These are phyloP conservation scores for Neopestalotiopsis clavispora DNA, from an alignment of 2,329 filamentous ascomycete genomes.

Conservation along the genomic window DNA sequence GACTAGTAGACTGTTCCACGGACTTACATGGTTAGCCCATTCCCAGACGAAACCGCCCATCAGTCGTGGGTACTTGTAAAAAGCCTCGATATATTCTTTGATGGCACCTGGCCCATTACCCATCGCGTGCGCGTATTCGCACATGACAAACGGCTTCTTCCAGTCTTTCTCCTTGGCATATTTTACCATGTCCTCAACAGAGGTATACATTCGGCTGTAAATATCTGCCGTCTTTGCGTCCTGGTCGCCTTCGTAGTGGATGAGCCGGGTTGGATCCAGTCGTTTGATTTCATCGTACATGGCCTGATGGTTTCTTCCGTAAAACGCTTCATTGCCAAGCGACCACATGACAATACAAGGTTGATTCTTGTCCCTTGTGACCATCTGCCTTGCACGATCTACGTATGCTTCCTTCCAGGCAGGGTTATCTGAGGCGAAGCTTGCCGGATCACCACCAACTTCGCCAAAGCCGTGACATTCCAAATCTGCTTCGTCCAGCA, in stretches of 20 bases:
- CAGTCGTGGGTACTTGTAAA: slow-evolving; percentile 60
- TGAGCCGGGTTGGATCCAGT: slow-evolving; percentile 59
- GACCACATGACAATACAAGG: slow-evolving; percentile 73
- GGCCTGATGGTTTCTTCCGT: slow-evolving; percentile 68
- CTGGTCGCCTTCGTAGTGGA: slow-evolving; percentile 71
- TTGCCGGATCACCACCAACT: slow-evolving; percentile 46
- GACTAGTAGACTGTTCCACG: background rate
- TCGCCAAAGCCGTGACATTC: slow-evolving; percentile 58
- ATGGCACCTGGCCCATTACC: slow-evolving; percentile 73
- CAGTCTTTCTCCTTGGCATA: slow-evolving; percentile 46
- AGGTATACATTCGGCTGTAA: slow-evolving; percentile 69
- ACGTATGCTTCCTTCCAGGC: slow-evolving; percentile 69
- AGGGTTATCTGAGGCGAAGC: slow-evolving; percentile 63
- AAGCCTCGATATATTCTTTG: slow-evolving; percentile 70
- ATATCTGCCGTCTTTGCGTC: slow-evolving; percentile 65
- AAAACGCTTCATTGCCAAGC: slow-evolving; percentile 74
- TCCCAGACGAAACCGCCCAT: slow-evolving; percentile 73
- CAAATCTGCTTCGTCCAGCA: slow-evolving; percentile 63
- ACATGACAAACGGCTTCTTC: slow-evolving; percentile 62
- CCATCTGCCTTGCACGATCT: slow-evolving; percentile 68
- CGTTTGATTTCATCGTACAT: slow-evolving; percentile 70
- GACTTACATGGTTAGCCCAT: slow-evolving; percentile 62
- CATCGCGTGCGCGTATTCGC: slow-evolving; percentile 68
- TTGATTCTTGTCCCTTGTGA: slow-evolving; percentile 65
- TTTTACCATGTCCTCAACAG: slow-evolving; percentile 48